Evolutionary conservation across 139 green algal genomes (phyloP).

Genomic region (Limnomonas spitsbergensis): DNA sequence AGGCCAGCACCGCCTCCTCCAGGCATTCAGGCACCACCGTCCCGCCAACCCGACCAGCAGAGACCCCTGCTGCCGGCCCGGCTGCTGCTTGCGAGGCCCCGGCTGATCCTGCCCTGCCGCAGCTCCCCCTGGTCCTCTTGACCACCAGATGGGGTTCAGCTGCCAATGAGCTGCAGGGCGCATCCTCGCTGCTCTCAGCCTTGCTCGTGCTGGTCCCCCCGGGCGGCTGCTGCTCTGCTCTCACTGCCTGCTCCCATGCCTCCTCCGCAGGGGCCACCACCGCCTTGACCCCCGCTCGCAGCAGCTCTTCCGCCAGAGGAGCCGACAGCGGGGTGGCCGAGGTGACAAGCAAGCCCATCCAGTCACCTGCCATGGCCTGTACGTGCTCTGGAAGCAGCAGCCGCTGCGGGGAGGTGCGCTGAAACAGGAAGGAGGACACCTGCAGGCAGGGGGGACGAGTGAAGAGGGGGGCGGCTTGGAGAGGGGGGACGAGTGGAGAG

Average conservation of each 20-base stretch:
- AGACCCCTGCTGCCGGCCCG: background rate
- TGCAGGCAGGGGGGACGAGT: background rate
- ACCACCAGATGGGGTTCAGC: no score
- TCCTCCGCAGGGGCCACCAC: background rate
- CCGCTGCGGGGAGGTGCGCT: constrained; percentile 1
- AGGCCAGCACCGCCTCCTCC: background rate
- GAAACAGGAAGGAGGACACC: constrained; percentile 15
- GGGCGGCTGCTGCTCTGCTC: background rate
- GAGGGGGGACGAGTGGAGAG: no score
- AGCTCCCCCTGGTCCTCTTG: background rate
- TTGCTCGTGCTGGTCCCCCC: background rate
- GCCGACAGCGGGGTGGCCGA: background rate
- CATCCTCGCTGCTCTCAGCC: background rate
- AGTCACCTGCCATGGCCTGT: constrained; percentile 5
- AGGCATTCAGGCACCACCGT: background rate
- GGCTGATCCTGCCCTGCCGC: background rate
- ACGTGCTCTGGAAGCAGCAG: background rate
- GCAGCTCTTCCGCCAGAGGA: background rate
- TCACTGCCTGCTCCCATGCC: background rate
- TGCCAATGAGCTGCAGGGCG: no score
- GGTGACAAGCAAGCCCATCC: constrained; percentile 5
- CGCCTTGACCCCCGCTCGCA: constrained; percentile 8
- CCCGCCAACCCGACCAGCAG: background rate
- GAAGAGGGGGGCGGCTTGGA: no score
- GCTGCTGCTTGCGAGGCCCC: background rate